Conservation (phyloP, 2,329 filamentous ascomycete genomes). For the Aspergillus tubingensis region DNA sequence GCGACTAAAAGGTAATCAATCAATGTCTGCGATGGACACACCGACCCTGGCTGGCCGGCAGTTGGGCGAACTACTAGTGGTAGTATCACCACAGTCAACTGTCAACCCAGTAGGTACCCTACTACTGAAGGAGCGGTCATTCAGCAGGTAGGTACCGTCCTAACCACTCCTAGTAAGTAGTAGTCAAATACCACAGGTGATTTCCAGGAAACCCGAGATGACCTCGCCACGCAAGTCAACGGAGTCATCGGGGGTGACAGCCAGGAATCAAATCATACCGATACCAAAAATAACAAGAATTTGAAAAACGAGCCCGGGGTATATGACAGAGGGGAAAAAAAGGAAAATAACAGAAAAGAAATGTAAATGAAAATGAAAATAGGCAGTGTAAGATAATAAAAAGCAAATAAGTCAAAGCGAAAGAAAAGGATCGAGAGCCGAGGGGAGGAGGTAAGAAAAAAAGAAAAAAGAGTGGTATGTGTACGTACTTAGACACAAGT, state of each 20-base stretch:
- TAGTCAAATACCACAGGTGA: too few relatives aligned
- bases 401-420: conserved; percentile 10
- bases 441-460: background rate
- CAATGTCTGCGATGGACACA: conserved; percentile 10
- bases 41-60: conserved; percentile 6
- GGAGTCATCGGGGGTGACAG: background rate
- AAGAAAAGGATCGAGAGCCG: background rate
- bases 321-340: background rate
- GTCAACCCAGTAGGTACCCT: background rate
- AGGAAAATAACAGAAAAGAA: conserved; percentile 3
- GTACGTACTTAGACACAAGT: conserved; percentile 13
- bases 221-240: background rate
- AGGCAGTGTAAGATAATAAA: conserved; percentile 10
- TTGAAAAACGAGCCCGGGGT: background rate
- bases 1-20: conserved; percentile 9
- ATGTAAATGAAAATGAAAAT: background rate
- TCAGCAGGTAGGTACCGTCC: too few relatives aligned
- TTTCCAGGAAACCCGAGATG: background rate
- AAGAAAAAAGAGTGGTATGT: conserved; percentile 12
- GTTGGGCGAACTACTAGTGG: background rate
- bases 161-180: too few relatives aligned
- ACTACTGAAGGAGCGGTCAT: background rate
- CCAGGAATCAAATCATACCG: background rate
- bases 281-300: background rate
- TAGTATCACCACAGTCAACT: background rate